A percentile compares a stretch with the other conserved stretches of the same genome.
phyloP scores from a whole-genome alignment of 2,329 filamentous ascomycete genomes.

The Lachnellula hyalina region DNA sequence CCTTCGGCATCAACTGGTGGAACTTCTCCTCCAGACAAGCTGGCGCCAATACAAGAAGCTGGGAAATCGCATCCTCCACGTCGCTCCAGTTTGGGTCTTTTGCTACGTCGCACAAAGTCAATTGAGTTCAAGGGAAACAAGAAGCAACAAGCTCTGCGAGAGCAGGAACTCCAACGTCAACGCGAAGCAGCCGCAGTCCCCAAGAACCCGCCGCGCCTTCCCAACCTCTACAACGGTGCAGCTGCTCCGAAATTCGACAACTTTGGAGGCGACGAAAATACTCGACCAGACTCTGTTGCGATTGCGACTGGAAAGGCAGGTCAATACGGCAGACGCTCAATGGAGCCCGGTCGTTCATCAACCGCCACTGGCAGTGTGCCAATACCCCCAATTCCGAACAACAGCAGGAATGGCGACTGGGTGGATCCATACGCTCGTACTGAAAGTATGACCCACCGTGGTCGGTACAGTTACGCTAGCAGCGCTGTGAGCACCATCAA shows the following conservation, averaged over 20 bases:
- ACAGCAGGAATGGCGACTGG: constrained; percentile 41
- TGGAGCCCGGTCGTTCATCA: constrained; percentile 41
- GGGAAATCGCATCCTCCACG: constrained; percentile 33
- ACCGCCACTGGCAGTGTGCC: constrained; percentile 35
- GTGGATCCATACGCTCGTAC: constrained; percentile 75
- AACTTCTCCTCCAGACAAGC: constrained; percentile 31
- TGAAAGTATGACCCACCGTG: constrained; percentile 95
- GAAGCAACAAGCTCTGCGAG: constrained; percentile 46
- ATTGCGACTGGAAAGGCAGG: constrained; percentile 48
- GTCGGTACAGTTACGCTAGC: constrained; percentile 93
- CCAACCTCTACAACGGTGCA: constrained; percentile 39
- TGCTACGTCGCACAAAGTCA: constrained; percentile 64
- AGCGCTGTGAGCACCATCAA: constrained; percentile 88
- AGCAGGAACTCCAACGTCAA: constrained; percentile 47
- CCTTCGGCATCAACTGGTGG: constrained; percentile 24
- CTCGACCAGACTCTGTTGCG: constrained; percentile 55
- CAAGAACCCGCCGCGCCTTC: constrained; percentile 54
- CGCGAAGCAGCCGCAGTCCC: constrained; percentile 51
- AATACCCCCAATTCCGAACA: constrained; percentile 50
- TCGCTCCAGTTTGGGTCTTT: constrained; percentile 49
- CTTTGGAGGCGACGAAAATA: constrained; percentile 51
- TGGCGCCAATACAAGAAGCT: constrained; percentile 32
- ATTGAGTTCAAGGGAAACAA: constrained; percentile 58
- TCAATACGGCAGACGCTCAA: constrained; percentile 42
- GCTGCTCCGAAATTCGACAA: constrained; percentile 25